Base-by-base conservation (phyloP, 2,329 filamentous ascomycete species). In the Penicillium sp. region DNA sequence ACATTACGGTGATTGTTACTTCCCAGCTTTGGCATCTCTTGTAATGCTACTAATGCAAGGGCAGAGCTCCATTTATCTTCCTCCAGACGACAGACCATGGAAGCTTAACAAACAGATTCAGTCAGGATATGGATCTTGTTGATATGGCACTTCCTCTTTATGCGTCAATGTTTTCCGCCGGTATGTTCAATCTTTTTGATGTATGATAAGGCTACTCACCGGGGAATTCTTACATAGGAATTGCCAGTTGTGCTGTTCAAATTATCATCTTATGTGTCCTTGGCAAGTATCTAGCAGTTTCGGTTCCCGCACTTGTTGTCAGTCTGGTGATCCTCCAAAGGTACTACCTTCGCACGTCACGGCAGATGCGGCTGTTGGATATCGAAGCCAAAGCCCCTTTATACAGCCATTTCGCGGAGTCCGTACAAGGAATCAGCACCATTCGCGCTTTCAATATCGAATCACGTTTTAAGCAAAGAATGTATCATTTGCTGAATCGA, bases 371-470 rank as follows among this genome's bases (percentile, higher is more conserved):
- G 70, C 76, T 8, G 16, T 48, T 56, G 3, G 53, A 56, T 27
- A 49, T 56, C 14, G 53, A 56, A 44, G 39, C 53, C 21, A 51
- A 46, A 31, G 47, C 46, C 9, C 53, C 39, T 11, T 21, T 56
- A 5, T 45, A 16, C 10, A 24, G 19, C 19, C 41, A 45, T 10
- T 45, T 45, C 41, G 19, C 22, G 10, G 41, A 45, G 41, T 24
- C 41, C 2, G 41, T 45, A 0, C 68, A 74, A 4, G 82, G 82
- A 0, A 60, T 84, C 0, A 59, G 73, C 1, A 83, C 80, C 0
- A 77, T 85, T 31, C 77, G 80, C 6, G 77, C 81, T 0, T 83
- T 83, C 53, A 33, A 33, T 33, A 1, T 33, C 31, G 31, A 33
- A 5, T 33, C 31, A 16, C 11, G 5, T 33, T 33, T 33, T 3